A percentile compares a stretch with the other conserved stretches of the same genome.
Evolutionary conservation across 2,329 filamentous ascomycete genomes (phyloP).

Genomic region (Macrophomina tecta): DNA sequence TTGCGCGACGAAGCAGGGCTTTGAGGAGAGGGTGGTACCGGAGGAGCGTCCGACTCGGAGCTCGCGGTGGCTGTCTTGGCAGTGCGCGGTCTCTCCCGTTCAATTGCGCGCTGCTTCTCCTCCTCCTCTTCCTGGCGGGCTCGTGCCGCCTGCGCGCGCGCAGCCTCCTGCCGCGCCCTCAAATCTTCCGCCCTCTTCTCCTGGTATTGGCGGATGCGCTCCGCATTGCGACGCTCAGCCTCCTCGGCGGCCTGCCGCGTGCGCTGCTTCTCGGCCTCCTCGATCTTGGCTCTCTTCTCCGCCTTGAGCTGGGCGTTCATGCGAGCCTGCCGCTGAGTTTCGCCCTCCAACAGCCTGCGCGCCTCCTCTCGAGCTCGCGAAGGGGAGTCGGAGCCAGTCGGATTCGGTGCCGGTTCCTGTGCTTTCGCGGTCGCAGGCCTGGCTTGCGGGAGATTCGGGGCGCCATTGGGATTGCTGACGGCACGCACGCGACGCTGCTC

Average conservation of each 20-base stretch:
- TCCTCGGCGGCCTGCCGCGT: slow-evolving; percentile 40
- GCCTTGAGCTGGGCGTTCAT: slow-evolving; percentile 40
- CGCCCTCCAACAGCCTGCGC: slow-evolving; percentile 40
- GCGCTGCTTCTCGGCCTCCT: slow-evolving; percentile 40
- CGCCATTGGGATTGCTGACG: slow-evolving; percentile 12
- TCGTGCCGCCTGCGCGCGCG: slow-evolving; percentile 38
- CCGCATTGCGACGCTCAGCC: slow-evolving; percentile 36
- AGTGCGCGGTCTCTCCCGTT: slow-evolving; percentile 21
- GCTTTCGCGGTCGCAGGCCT: slow-evolving; percentile 9
- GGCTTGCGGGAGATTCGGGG: neutral
- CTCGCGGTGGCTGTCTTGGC: neutral
- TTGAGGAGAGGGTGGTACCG: neutral
- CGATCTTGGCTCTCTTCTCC: slow-evolving; percentile 39
- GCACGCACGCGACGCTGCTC: slow-evolving; percentile 27
- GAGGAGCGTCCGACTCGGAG: slow-evolving; percentile 9
- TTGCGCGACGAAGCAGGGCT: slow-evolving; percentile 16
- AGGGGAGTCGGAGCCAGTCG: slow-evolving; percentile 10
- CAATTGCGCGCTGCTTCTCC: neutral
- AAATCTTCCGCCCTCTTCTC: slow-evolving; percentile 33
- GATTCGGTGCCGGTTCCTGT: neutral
- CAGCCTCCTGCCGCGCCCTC: slow-evolving; percentile 39
- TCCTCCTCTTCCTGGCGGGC: slow-evolving; percentile 41
- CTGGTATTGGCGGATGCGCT: slow-evolving; percentile 34
- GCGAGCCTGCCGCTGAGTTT: slow-evolving; percentile 35
- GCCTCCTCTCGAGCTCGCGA: slow-evolving; percentile 41